These are phyloP conservation scores for Eucalyptus decipiens DNA, from an alignment of 345 rosid species.

Conservation along the genomic window DNA sequence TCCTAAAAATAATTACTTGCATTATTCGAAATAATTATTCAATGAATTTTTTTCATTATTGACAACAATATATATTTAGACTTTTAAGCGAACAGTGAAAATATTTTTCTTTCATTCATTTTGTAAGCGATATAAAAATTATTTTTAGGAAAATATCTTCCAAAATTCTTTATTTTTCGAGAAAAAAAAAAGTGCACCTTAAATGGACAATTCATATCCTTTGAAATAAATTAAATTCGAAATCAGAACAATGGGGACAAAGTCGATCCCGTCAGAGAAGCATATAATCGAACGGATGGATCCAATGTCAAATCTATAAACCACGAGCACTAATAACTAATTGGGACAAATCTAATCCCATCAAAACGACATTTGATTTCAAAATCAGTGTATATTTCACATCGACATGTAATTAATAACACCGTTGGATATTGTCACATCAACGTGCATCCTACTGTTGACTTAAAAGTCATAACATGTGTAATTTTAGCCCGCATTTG, in stretches of 20 bases:
- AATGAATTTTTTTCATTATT: no score
- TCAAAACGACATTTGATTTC: neutral
- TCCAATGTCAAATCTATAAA: neutral
- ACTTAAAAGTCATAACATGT: neutral
- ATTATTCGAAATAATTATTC: no score
- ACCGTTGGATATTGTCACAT: neutral
- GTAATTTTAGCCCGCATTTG: neutral
- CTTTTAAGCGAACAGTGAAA: no score
- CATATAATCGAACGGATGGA: neutral
- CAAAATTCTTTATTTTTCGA: fast-evolving
- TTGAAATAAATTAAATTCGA: neutral
- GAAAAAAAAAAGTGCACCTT: no score
- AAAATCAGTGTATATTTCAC: neutral
- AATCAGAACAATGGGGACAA: neutral
- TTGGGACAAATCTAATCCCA: neutral
- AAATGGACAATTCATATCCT: no score
- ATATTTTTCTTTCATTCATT: fast-evolving
- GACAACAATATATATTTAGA: no score
- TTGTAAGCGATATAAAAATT: no score
- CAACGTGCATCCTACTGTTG: neutral
- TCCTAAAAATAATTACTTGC: no score
- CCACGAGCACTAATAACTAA: neutral
- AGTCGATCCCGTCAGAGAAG: neutral
- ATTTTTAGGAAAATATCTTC: no score
- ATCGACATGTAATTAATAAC: neutral